Percentiles rank a stretch among this genome's conserved stretches.
Conservation (phyloP, 306 rosid genomes). For the Sechiopsis laciniata region DNA sequence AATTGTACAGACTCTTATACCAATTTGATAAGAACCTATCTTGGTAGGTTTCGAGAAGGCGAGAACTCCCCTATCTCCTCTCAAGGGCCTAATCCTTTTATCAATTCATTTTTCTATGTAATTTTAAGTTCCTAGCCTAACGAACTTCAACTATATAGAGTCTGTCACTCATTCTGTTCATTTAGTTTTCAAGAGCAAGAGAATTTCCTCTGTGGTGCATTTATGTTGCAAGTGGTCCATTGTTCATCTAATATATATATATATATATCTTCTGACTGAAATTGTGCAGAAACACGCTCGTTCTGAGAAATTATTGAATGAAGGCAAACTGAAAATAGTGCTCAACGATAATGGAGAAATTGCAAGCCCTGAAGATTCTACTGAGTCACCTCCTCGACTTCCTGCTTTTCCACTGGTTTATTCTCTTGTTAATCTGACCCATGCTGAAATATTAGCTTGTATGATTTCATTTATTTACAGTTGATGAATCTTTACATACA, state of each 20-base stretch:
- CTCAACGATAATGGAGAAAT: constrained; percentile 75
- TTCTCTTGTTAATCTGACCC: constrained; percentile 8
- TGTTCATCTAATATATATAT: constrained; percentile 6
- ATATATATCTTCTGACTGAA: neutral
- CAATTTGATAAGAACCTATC: too few relatives aligned
- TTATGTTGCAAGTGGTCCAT: neutral
- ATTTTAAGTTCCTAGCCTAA: too few relatives aligned
- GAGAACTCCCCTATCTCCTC: too few relatives aligned
- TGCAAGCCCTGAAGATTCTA: constrained; percentile 45
- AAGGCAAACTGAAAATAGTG: constrained; percentile 67
- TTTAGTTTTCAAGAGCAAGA: neutral
- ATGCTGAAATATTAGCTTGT: neutral
- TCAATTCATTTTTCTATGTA: too few relatives aligned
- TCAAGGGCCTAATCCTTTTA: too few relatives aligned
- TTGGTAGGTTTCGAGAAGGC: too few relatives aligned
- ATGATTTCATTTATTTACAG: neutral
- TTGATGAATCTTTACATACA: too few relatives aligned
- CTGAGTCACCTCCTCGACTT: constrained; percentile 38
- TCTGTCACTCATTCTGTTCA: neutral
- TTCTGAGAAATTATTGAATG: constrained; percentile 59
- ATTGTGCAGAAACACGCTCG: constrained; percentile 72
- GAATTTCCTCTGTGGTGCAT: neutral
- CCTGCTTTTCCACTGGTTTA: constrained; percentile 44
- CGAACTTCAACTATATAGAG: too few relatives aligned
- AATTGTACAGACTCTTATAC: too few relatives aligned